phyloP scores from a whole-genome alignment of 2,329 filamentous ascomycete genomes.

The Emmonsia crescens region DNA sequence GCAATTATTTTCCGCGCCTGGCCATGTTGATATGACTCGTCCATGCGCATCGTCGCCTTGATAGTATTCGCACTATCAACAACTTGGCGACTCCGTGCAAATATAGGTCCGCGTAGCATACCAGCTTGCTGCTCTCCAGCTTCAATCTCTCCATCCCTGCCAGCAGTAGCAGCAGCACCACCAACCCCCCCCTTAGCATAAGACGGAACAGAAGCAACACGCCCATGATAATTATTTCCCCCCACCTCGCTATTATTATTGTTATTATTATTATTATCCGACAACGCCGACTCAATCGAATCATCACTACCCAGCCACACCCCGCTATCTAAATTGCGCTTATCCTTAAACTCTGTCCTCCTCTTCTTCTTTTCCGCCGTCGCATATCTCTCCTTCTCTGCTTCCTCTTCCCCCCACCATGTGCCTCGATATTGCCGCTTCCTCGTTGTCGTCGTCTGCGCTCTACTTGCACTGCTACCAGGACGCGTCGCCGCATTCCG shows the following conservation, averaged over 20 bases:
- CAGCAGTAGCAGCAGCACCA: neutral
- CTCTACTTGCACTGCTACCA: slow-evolving; percentile 2
- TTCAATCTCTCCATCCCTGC: neutral
- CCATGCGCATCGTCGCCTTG: slow-evolving; percentile 13
- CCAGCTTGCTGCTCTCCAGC: neutral
- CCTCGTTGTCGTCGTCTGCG: slow-evolving; percentile 14
- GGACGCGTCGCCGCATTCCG: slow-evolving; percentile 15
- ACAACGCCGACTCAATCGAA: slow-evolving; percentile 6
- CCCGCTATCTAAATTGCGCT: slow-evolving; percentile 36
- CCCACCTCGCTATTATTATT: neutral
- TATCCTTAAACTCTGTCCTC: slow-evolving; percentile 33
- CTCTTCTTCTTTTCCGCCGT: slow-evolving; percentile 22
- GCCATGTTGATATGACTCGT: slow-evolving; percentile 27
- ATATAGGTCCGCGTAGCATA: neutral
- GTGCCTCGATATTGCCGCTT: slow-evolving; percentile 36
- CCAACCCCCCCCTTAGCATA: neutral
- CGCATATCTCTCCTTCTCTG: slow-evolving; percentile 18
- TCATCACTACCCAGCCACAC: slow-evolving; percentile 40
- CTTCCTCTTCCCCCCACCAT: slow-evolving; percentile 34
- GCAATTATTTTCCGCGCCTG: slow-evolving; percentile 28
- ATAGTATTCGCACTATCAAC: slow-evolving; percentile 1
- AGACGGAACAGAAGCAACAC: neutral
- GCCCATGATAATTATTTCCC: neutral
- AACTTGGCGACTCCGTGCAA: neutral
- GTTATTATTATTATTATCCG: no score